Evolutionary conservation across 2,329 filamentous ascomycete species (phyloP).

Genomic region (Emydomyces testavorans): DNA sequence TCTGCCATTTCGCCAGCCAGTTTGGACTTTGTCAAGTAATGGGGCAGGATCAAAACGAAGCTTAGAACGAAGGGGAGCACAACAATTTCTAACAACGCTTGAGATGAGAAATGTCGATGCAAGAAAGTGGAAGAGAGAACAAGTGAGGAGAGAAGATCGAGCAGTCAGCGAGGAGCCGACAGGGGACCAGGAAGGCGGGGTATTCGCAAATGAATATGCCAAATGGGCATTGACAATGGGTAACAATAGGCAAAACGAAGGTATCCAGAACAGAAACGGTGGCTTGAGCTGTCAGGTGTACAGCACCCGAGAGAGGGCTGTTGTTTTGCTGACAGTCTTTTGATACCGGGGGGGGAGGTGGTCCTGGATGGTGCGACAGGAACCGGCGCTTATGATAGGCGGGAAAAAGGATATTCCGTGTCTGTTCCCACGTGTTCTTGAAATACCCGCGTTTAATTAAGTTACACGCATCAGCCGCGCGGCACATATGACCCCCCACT

Average conservation of each 20-base stretch:
- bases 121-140: not conserved
- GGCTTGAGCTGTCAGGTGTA: constrained; percentile 10
- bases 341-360: constrained; percentile 3
- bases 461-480: constrained; percentile 11
- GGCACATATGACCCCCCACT: constrained; percentile 8
- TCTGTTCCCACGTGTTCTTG: not conserved
- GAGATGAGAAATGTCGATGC: not conserved
- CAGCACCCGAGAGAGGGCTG: constrained; percentile 19
- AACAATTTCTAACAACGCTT: not conserved
- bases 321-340: constrained; percentile 9
- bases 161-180: not conserved
- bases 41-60: not conserved
- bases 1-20: constrained; percentile 29
- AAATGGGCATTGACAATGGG: not conserved
- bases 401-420: constrained; percentile 9
- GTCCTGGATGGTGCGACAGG: not conserved
- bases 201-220: not conserved
- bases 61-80: not conserved
- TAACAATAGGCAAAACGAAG: constrained; percentile 7
- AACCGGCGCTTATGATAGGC: constrained; percentile 10
- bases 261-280: constrained; percentile 6
- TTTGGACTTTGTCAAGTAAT: not conserved
- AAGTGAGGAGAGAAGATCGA: not conserved
- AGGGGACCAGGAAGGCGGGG: constrained; percentile 8
- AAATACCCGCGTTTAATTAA: constrained; percentile 12